Conservation (phyloP, 2,329 filamentous ascomycete species). For the Apiospora sp. region DNA sequence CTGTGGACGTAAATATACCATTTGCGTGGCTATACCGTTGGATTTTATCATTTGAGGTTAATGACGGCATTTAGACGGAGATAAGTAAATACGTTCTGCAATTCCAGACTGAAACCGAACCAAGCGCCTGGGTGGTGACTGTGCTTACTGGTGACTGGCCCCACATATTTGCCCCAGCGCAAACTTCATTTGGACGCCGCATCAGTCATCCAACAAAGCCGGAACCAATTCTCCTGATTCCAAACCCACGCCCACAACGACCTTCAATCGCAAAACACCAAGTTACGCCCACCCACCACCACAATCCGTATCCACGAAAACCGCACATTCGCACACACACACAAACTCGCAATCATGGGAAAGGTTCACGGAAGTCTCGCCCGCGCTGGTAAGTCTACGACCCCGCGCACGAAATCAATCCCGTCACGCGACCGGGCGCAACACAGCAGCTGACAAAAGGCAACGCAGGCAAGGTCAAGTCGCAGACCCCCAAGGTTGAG, state of each 20-base stretch:
- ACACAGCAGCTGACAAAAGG: slow-evolving; percentile 2
- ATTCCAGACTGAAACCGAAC: not conserved
- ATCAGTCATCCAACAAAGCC: slow-evolving; percentile 19
- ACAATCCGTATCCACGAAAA: not conserved
- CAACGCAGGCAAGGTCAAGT: slow-evolving; percentile 24
- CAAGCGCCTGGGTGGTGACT: not conserved
- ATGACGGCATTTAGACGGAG: not conserved
- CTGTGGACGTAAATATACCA: too few species aligned
- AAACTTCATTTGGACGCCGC: not conserved
- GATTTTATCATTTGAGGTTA: not conserved
- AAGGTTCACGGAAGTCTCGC: slow-evolving; percentile 26
- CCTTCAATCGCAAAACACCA: not conserved
- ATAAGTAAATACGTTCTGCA: not conserved
- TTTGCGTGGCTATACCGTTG: not conserved
- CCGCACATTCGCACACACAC: not conserved
- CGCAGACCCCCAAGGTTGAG: slow-evolving; percentile 26
- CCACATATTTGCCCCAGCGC: not conserved
- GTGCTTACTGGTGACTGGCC: not conserved
- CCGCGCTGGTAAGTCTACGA: slow-evolving; percentile 21
- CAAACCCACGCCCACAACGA: not conserved
- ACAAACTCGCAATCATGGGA: slow-evolving; percentile 20
- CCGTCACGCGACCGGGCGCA: not conserved
- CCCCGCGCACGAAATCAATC: not conserved
- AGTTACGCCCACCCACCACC: not conserved
- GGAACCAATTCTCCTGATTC: not conserved